phyloP scores from a whole-genome alignment of 768 basidiomycete genomes.

The Leucosporidium creatinivorum region DNA sequence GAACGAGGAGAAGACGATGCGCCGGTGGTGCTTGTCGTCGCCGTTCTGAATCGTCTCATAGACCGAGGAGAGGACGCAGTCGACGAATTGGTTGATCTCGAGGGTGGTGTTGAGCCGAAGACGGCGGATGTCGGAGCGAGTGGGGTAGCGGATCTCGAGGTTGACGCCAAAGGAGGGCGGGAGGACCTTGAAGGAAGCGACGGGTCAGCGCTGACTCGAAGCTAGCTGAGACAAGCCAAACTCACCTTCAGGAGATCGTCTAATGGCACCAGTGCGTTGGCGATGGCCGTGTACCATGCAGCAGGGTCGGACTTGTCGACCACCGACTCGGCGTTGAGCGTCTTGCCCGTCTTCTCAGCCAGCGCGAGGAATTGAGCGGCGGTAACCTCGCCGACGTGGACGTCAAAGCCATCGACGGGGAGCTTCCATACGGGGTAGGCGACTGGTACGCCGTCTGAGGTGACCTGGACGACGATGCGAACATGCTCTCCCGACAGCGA shows the following conservation, averaged over 20 bases:
- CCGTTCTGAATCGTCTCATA: slow-evolving; percentile 54
- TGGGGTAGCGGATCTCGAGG: slow-evolving; percentile 74
- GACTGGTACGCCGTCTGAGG: slow-evolving; percentile 83
- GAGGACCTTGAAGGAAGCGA: slow-evolving; percentile 48
- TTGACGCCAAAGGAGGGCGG: slow-evolving; percentile 58
- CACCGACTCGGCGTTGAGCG: slow-evolving; percentile 39
- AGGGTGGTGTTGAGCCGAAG: slow-evolving; percentile 51
- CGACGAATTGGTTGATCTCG: slow-evolving; percentile 73
- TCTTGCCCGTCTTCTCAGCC: slow-evolving; percentile 50
- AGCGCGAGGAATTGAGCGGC: slow-evolving; percentile 68
- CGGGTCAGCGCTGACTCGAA: slow-evolving; percentile 32
- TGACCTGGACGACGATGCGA: slow-evolving; percentile 80
- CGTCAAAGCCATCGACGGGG: slow-evolving; percentile 62
- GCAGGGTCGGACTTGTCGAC: slow-evolving; percentile 26
- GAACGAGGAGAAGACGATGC: slow-evolving; percentile 83
- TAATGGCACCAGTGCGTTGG: slow-evolving; percentile 56
- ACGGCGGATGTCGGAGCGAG: slow-evolving; percentile 48
- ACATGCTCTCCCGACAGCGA: slow-evolving; percentile 86
- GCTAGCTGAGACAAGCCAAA: neutral
- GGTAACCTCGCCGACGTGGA: slow-evolving; percentile 78
- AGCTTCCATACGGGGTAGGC: slow-evolving; percentile 68
- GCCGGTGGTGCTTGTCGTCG: slow-evolving; percentile 17
- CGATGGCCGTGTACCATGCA: slow-evolving; percentile 43
- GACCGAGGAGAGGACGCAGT: slow-evolving; percentile 74
- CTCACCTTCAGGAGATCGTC: slow-evolving; percentile 67